Percentiles rank a stretch among this genome's conserved stretches.
phyloP scores from a whole-genome alignment of 2,329 filamentous ascomycete species.

The Waltergamsia citrina region DNA sequence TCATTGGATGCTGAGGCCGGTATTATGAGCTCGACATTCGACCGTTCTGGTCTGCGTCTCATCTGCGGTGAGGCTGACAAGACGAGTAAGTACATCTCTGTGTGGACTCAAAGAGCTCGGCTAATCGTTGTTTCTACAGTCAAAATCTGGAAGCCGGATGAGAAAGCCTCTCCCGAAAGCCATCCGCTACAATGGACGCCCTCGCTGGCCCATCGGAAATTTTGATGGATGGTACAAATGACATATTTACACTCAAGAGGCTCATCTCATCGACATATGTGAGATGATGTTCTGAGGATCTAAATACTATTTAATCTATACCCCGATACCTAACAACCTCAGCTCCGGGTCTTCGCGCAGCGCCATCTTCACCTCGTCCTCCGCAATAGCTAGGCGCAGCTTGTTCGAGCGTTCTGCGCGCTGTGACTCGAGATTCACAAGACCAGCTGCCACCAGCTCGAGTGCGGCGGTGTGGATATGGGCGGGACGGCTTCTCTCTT shows the following conservation, averaged over 20 bases:
- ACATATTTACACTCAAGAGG: not conserved
- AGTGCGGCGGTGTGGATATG: constrained; percentile 62
- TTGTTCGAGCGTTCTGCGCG: constrained; percentile 81
- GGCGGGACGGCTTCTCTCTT: constrained; percentile 15
- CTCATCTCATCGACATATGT: not conserved
- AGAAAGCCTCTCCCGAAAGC: constrained; percentile 79
- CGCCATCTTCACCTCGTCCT: constrained; percentile 84
- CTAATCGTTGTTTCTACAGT: constrained; percentile 34
- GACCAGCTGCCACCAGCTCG: constrained; percentile 77
- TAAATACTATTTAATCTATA: constrained; percentile 14
- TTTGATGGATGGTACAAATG: constrained; percentile 27
- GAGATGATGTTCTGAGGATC: not conserved
- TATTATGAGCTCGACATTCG: constrained; percentile 89
- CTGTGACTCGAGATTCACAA: constrained; percentile 74
- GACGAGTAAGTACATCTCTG: constrained; percentile 50
- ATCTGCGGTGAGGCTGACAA: constrained; percentile 97
- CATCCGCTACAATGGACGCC: constrained; percentile 93
- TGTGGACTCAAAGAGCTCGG: not conserved
- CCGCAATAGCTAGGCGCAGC: constrained; percentile 74
- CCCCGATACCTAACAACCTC: constrained; percentile 61
- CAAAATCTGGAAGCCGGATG: constrained; percentile 95
- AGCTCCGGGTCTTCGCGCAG: constrained; percentile 84
- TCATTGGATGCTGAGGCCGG: constrained; percentile 90
- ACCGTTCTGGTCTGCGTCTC: constrained; percentile 76
- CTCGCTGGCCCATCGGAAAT: constrained; percentile 67